Evolutionary conservation across 2,329 filamentous ascomycete species (phyloP).

Genomic region (Biscogniauxia sp.): DNA sequence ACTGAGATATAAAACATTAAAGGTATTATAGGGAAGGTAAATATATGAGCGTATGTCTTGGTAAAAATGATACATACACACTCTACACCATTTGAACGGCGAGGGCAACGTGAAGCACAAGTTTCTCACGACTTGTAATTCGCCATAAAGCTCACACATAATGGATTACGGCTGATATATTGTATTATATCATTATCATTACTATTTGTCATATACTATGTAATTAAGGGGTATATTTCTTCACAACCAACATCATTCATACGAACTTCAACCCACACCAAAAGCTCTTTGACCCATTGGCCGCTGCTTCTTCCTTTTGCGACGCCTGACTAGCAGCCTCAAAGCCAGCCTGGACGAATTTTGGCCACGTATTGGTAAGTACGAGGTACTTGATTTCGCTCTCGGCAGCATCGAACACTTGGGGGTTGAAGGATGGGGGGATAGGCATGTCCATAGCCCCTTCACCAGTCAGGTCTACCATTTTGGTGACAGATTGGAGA

Average conservation of each 20-base stretch:
- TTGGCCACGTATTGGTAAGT: constrained; percentile 66
- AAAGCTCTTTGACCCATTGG: neutral
- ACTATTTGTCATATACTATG: neutral
- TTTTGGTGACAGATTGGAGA: constrained; percentile 14
- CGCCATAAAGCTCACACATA: too few relatives aligned
- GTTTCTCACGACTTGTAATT: too few relatives aligned
- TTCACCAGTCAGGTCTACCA: constrained; percentile 11
- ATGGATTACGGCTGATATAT: too few relatives aligned
- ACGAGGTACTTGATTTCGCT: constrained; percentile 63
- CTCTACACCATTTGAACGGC: too few relatives aligned
- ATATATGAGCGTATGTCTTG: too few relatives aligned
- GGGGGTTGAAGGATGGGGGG: constrained; percentile 45
- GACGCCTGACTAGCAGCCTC: constrained; percentile 3
- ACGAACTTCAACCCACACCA: neutral
- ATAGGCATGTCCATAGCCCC: constrained; percentile 27
- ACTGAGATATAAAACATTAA: too few relatives aligned
- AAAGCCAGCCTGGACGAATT: constrained; percentile 41
- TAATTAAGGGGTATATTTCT: neutral
- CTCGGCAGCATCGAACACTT: constrained; percentile 59
- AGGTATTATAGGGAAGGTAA: too few relatives aligned
- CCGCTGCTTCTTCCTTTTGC: neutral
- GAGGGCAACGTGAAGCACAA: too few relatives aligned
- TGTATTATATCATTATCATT: neutral
- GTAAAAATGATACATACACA: too few relatives aligned
- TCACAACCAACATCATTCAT: neutral